Evolutionary conservation across 1,139 yeast species (phyloP).

Genomic region (Saccharomycopsis hybrid): DNA sequence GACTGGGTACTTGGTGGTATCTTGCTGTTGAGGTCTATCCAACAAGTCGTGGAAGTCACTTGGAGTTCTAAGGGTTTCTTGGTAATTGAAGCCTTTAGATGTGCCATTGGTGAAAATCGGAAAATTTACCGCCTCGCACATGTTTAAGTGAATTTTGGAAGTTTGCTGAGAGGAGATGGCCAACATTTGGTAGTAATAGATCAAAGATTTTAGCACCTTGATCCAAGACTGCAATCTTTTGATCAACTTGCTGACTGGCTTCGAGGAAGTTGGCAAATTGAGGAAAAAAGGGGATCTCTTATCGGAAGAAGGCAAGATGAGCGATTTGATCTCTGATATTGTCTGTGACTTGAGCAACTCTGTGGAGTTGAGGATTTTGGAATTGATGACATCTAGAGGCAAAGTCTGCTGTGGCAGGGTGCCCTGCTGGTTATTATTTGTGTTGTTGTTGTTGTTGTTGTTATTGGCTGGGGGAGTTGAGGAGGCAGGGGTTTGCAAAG

Average conservation of each 20-base stretch:
- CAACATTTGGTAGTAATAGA: constrained; percentile 56
- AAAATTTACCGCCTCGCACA: constrained; percentile 55
- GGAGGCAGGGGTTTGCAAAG: too few relatives aligned
- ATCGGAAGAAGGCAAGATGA: constrained; percentile 13
- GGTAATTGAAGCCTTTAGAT: constrained; percentile 13
- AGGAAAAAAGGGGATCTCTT: constrained; percentile 15
- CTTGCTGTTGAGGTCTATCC: not conserved
- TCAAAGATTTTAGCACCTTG: constrained; percentile 55
- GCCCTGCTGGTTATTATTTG: not conserved
- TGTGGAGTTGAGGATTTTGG: constrained; percentile 6
- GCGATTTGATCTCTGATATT: not conserved
- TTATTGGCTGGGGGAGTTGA: too few relatives aligned
- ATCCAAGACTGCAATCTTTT: constrained; percentile 67
- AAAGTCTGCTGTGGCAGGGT: not conserved
- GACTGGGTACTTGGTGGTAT: not conserved
- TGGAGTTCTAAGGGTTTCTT: constrained; percentile 14
- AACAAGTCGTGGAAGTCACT: constrained; percentile 8
- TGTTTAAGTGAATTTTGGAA: constrained; percentile 55
- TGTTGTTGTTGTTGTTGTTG: too few relatives aligned
- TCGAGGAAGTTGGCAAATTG: constrained; percentile 10
- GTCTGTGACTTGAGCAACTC: constrained; percentile 1
- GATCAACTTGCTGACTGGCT: constrained; percentile 24
- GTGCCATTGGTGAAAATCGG: constrained; percentile 37
- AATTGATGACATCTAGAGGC: not conserved
- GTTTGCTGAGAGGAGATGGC: constrained; percentile 63